Base-by-base conservation (phyloP, 345 rosid genomes). In the Eucalyptus cloeziana region DNA sequence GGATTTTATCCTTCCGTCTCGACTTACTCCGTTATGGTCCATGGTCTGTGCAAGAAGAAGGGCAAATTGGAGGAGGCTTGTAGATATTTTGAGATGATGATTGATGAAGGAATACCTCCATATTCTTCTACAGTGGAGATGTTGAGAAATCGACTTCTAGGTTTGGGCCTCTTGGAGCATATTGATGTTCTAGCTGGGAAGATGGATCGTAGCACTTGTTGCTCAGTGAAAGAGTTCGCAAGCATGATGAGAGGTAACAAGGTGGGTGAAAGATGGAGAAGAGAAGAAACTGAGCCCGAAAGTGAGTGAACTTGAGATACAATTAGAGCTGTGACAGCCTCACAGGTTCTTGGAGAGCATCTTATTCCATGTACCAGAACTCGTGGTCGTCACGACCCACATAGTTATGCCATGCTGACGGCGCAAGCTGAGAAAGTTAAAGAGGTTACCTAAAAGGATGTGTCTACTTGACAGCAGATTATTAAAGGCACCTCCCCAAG, bases 41-140 rank as follows among this genome's bases (percentile, higher is more conserved):
- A 96, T 91, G 97, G 96, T 8, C 92, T 96, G 88, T 93, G 95
- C 91, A 95, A 96, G 94, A 96, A 96, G 94, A 94, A 89, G 64
- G 96, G 95, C 86, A 95, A 96, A 90, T 89, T 95, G 22, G 98
- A 95, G 90, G 97, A 96, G 90, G 99, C 97, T 8, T 94, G 98
- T 89, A 94, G 88, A 88, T 96, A 96, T 93, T 97, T 97, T 87
- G 99, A 97, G 95, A 94, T 93, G 95, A 96, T 97, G 99, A 90
- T 97, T 67, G 99, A 97, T 87, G 99, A 96, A 86, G 97, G 99
- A 52, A 92, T 96, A 87, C 99, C 99, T 10, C 98, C 99, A 4
- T 97, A 96, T 92, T 90, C 92, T 49, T 88, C 96, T 9, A 96
- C 97, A 4, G 92, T 96, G 47, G 99, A 95, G 94, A 88, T 95